Evolutionary conservation across 352 stramenopile genomes (phyloP), one percentile per base, ranked within the genome.

Genomic region (Blastocystis sp.): DNA sequence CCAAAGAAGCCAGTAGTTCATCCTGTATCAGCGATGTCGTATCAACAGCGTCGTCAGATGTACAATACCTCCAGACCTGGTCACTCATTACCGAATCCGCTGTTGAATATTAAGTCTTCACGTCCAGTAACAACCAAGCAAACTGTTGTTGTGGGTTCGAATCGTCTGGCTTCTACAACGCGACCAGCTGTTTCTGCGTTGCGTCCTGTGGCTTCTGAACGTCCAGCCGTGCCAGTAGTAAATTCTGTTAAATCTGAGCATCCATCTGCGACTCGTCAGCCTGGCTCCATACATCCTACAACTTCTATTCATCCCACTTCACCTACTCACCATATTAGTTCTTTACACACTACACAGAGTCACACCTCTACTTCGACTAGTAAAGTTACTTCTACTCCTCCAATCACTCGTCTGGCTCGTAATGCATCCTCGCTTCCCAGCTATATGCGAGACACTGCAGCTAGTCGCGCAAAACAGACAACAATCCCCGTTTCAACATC

Each of bases 401-500:
- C 40, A 9, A 9, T 48, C 40, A 48, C 40, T 48, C 56, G 56
- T 62, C 19, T 62, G 19, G 19, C 56, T 62, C 56, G 56, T 7
- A 62, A 33, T 62, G 56, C 19, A 62, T n/a, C 19, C 19, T 27
- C 64, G 11, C 24, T 76, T 76, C 64, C 64, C 11, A 76, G 33
- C 33, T 76, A 76, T 27, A 76, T 76, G 64, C 64, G 64, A 19
- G 64, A 76, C 24, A 76, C 64, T 11, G 42, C 35, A 22, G 64
- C 64, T 19, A 76, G 64, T 62, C 56, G 56, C 15, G 56, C 56
- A 62, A 62, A 62, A 13, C 56, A 62, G 56, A 13, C 15, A 7
- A 15, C 56, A 62, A 62, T 13, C 3, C 56, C 56, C 27, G 15
- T 62, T 33, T n/a, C 27, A n/a, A 13, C 27, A 13, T 6, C 56